Base-by-base conservation (phyloP, 73 alveolate species). In the Paramecium primaurelia region DNA sequence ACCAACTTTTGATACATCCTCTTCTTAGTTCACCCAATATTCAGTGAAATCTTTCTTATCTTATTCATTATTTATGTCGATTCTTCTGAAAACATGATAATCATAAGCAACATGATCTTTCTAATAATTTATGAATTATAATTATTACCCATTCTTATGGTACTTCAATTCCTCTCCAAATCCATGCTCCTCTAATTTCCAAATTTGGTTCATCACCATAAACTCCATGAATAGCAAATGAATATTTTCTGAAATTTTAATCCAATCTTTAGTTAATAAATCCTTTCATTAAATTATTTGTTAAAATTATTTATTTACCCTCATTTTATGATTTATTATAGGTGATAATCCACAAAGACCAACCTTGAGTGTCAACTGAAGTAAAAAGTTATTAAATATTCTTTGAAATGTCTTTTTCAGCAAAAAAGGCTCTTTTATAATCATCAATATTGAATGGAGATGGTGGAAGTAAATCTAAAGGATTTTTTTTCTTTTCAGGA, bases 91-190 rank as follows among this genome's bases (percentile, higher is more conserved):
- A 22, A 42, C 75, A 12, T 47, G 73, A 47, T 80, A 80, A 18
- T 80, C 91, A 49, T 80, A 47, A 20, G 73, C 47, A 36, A 42
- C 64, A 80, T 44, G 91, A 42, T 75, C 91, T 26, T 32, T 45
- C 91, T 80, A 47, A 80, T 5, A 16, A 12, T 73, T 2, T 20
- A 9, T n/a, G 20, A 9, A 44, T 44, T 80, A 18, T 18, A 80
- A 14, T 8, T 6, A 75, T 37, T 80, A 80, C 91, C 47, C 47
- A 32, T 26, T 80, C 91, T 45, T 45, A 40, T 80, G 96, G 98
- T 59, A 97, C 92, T 12, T 94, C 99, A 10, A 86, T 87, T 22
- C 99, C 99, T 97, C 98, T 96, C 98, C 97, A 95, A 96, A 97
- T 37, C 97, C 98, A 96, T 58, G 96, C 97, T 75, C 99, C 99